phyloP scores from a whole-genome alignment of 2,329 filamentous ascomycete genomes.

The Fusarium nodosum region DNA sequence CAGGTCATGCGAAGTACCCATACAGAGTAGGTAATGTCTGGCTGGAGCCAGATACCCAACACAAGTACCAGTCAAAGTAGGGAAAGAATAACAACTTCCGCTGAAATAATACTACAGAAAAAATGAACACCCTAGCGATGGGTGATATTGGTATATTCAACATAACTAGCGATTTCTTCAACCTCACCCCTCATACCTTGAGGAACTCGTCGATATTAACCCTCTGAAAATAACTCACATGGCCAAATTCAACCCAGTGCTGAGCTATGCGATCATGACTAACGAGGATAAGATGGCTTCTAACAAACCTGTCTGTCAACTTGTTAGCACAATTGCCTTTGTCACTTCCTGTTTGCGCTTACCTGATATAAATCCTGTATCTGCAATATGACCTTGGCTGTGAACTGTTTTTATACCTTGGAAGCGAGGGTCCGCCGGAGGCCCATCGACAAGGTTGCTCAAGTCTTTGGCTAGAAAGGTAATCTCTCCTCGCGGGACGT shows the following conservation, averaged over 20 bases:
- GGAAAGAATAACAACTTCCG: neutral
- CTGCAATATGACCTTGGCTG: conserved; percentile 83
- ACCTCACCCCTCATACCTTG: conserved; percentile 16
- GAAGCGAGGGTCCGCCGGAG: conserved; percentile 76
- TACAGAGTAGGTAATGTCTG: neutral
- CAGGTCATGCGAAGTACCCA: neutral
- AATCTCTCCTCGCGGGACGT: conserved; percentile 87
- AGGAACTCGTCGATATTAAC: conserved; percentile 70
- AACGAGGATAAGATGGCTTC: conserved; percentile 82
- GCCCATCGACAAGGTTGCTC: conserved; percentile 74
- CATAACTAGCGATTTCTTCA: neutral
- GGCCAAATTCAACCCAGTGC: conserved; percentile 78
- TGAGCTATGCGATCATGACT: conserved; percentile 83
- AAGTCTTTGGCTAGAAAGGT: conserved; percentile 87
- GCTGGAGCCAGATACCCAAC: neutral
- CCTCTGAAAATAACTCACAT: conserved; percentile 72
- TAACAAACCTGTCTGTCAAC: conserved; percentile 76
- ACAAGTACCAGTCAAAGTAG: too few relatives aligned
- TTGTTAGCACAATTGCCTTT: neutral
- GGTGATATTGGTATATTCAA: too few relatives aligned
- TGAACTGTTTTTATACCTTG: conserved; percentile 79
- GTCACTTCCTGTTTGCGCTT: conserved; percentile 32
- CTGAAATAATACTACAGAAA: neutral
- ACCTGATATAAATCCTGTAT: conserved; percentile 79
- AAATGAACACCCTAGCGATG: too few relatives aligned